Evolutionary conservation across 2,329 filamentous ascomycete genomes (phyloP).

Genomic region (Ceratocystis colombiana): DNA sequence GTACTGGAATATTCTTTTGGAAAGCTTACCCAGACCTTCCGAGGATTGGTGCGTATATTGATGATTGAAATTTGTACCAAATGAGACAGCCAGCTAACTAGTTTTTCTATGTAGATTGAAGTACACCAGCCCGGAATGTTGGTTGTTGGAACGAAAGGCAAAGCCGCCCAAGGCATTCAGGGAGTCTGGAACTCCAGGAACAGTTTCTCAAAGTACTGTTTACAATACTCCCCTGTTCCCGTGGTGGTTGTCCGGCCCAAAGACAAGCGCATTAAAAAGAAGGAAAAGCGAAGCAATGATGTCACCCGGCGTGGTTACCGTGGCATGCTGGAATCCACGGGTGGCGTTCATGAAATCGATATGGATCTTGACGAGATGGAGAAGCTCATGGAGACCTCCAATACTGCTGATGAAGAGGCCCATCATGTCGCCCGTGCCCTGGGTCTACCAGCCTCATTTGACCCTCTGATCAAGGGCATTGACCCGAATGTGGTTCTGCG

Average conservation of each 20-base stretch:
- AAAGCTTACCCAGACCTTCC: slow-evolving; percentile 82
- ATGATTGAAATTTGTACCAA: background rate
- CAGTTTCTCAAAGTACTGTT: slow-evolving; percentile 86
- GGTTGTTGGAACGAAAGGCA: slow-evolving; percentile 77
- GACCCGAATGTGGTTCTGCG: slow-evolving; percentile 31
- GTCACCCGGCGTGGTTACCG: slow-evolving; percentile 65
- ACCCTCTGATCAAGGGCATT: slow-evolving; percentile 52
- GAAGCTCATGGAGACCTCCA: slow-evolving; percentile 42
- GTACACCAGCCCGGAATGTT: slow-evolving; percentile 87
- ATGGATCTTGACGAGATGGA: slow-evolving; percentile 44
- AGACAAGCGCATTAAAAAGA: slow-evolving; percentile 81
- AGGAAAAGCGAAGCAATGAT: slow-evolving; percentile 71
- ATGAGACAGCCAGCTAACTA: background rate
- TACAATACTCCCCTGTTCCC: slow-evolving; percentile 86
- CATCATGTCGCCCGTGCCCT: slow-evolving; percentile 54
- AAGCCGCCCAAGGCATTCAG: slow-evolving; percentile 75
- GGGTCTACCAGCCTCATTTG: slow-evolving; percentile 51
- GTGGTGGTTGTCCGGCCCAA: slow-evolving; percentile 85
- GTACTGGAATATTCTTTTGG: slow-evolving; percentile 80
- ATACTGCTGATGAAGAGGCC: slow-evolving; percentile 52
- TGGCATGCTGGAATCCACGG: slow-evolving; percentile 59
- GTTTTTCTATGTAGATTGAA: slow-evolving; percentile 53
- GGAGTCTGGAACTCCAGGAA: slow-evolving; percentile 67
- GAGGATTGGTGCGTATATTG: slow-evolving; percentile 60
- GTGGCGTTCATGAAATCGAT: slow-evolving; percentile 49